These are phyloP conservation scores for Penicillium maclennaniae DNA, from an alignment of 495 filamentous ascomycete species.

Conservation along the genomic window DNA sequence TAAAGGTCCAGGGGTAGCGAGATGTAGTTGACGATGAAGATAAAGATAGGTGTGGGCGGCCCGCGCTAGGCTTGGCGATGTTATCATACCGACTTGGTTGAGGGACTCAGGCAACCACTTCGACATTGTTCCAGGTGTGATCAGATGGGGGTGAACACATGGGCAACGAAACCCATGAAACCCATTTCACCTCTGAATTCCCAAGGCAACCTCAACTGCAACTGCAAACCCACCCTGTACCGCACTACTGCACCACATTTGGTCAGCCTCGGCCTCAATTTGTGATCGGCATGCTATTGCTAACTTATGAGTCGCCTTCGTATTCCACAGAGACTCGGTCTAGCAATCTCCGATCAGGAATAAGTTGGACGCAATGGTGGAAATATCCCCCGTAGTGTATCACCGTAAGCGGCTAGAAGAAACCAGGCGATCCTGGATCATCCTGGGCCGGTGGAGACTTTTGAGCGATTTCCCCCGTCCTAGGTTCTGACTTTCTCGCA, in stretches of 20 bases:
- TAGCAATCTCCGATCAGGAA: not conserved
- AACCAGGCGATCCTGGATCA: not conserved
- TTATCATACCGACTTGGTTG: not conserved
- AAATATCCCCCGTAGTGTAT: not conserved
- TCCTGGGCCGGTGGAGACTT: not conserved
- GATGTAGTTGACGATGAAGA: not conserved
- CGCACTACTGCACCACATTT: too few species aligned
- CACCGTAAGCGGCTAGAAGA: slow-evolving; percentile 7
- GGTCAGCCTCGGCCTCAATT: not conserved
- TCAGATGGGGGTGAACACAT: too few species aligned
- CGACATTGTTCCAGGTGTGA: too few species aligned
- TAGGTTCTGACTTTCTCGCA: slow-evolving; percentile 4
- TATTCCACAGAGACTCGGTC: not conserved
- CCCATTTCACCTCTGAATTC: too few species aligned
- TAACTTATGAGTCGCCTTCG: not conserved
- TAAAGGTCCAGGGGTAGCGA: not conserved
- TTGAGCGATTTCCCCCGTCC: not conserved
- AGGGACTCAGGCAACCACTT: too few species aligned
- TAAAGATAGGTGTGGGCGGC: not conserved
- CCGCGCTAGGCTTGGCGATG: not conserved
- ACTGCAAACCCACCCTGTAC: not conserved
- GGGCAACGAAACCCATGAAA: too few species aligned
- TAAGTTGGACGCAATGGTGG: not conserved
- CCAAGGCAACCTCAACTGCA: not conserved
- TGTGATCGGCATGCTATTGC: not conserved